Conservation (phyloP, 2,329 filamentous ascomycete species). For the Verticillium albo-atrum region DNA sequence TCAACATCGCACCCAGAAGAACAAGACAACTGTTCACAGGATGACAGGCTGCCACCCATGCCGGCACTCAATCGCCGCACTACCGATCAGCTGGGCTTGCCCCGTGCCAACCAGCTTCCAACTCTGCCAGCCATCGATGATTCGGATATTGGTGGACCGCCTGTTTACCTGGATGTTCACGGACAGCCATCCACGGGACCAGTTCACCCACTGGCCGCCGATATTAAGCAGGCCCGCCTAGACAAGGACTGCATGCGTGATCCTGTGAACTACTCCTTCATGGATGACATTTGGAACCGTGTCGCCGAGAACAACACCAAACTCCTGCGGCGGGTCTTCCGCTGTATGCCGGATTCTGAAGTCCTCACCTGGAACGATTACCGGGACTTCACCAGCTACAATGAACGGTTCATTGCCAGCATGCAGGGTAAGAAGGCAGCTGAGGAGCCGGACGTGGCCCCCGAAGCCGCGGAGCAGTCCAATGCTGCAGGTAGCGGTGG, state of each 20-base stretch:
- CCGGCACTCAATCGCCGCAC: constrained; percentile 54
- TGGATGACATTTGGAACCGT: constrained; percentile 81
- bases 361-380: constrained; percentile 93
- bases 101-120: constrained; percentile 65
- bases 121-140: constrained; percentile 69
- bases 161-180: constrained; percentile 49
- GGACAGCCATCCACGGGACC: constrained; percentile 40
- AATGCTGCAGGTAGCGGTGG: constrained; percentile 21
- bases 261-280: constrained; percentile 76
- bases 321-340: constrained; percentile 88
- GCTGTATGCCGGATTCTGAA: constrained; percentile 94
- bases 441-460: constrained; percentile 43
- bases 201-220: constrained; percentile 53
- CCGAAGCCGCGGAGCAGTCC: constrained; percentile 16
- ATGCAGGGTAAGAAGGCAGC: constrained; percentile 49
- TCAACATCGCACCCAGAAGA: constrained; percentile 7
- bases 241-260: constrained; percentile 93
- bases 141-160: constrained; percentile 75
- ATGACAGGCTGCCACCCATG: constrained; percentile 53
- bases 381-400: constrained; percentile 75
- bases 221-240: constrained; percentile 69
- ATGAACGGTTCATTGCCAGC: constrained; percentile 68
- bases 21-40: constrained; percentile 23
- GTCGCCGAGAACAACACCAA: constrained; percentile 94
- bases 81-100: constrained; percentile 64